These are phyloP conservation scores for Magnaporthiopsis poae DNA, from an alignment of 2,329 filamentous ascomycete genomes.

Conservation along the genomic window DNA sequence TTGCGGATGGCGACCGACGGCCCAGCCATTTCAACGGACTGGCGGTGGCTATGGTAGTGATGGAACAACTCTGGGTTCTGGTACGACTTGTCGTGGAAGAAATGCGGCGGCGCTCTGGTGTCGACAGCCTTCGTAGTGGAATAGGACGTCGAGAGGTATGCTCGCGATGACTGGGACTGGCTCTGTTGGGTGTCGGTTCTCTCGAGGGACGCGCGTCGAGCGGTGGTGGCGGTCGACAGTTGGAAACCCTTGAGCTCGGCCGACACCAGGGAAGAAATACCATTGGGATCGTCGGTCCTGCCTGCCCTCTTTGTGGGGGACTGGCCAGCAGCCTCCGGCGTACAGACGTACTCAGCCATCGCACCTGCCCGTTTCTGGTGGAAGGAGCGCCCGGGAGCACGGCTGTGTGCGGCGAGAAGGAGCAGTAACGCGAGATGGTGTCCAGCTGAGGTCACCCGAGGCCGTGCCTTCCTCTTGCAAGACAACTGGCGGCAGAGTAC, in stretches of 20 bases:
- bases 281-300: not conserved
- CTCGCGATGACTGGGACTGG: not conserved
- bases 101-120: not conserved
- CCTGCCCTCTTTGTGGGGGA: not conserved
- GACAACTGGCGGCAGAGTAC: not conserved
- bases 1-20: conserved; percentile 17
- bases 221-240: not conserved
- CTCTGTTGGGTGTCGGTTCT: not conserved
- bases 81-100: not conserved
- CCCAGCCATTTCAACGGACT: not conserved
- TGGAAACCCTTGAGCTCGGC: not conserved
- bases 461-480: not conserved
- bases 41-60: not conserved
- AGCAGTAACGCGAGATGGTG: not conserved
- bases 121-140: not conserved
- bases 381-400: not conserved
- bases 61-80: not conserved
- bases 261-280: not conserved
- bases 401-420: not conserved
- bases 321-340: not conserved
- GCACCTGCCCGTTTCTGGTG: not conserved
- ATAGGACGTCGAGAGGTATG: not conserved
- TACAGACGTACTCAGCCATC: not conserved
- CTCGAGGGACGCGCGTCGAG: not conserved
- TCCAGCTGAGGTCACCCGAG: not conserved